These are phyloP conservation scores for Ophiostoma piceae DNA, from an alignment of 2,329 filamentous ascomycete genomes.

Conservation along the genomic window DNA sequence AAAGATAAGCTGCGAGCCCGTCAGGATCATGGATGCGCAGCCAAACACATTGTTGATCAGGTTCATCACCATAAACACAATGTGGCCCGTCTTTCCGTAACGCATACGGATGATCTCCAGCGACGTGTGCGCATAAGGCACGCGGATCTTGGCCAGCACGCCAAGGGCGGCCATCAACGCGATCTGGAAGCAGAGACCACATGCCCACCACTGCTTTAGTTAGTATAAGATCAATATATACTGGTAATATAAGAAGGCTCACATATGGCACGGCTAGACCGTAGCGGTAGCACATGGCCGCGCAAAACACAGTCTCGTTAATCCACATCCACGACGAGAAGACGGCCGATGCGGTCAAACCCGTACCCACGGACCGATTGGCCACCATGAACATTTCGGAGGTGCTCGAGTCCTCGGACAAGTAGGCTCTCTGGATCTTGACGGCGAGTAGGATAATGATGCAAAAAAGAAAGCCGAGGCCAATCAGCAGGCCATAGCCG, in stretches of 20 bases:
- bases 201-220: constrained; percentile 19
- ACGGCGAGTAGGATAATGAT: constrained; percentile 37
- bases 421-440: constrained; percentile 41
- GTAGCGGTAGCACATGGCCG: constrained; percentile 34
- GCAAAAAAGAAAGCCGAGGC: constrained; percentile 43
- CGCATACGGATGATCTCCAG: constrained; percentile 39
- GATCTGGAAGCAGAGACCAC: constrained; percentile 24
- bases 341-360: constrained; percentile 33
- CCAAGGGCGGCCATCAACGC: constrained; percentile 34
- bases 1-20: constrained; percentile 37
- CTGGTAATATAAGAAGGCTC: constrained; percentile 33
- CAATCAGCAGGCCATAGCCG: constrained; percentile 35
- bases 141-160: constrained; percentile 41
- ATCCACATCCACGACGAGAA: constrained; percentile 41
- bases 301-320: constrained; percentile 39
- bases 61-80: constrained; percentile 39
- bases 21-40: constrained; percentile 37
- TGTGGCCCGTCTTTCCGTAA: constrained; percentile 37
- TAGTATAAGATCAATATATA: constrained; percentile 36
- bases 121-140: constrained; percentile 40
- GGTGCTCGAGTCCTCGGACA: constrained; percentile 40
- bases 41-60: constrained; percentile 40
- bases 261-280: constrained; percentile 29
- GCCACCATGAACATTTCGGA: constrained; percentile 43
- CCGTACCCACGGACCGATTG: constrained; percentile 33